Evolutionary conservation across 495 filamentous ascomycete genomes (phyloP).

Genomic region (Stereocaulon alpinum): DNA sequence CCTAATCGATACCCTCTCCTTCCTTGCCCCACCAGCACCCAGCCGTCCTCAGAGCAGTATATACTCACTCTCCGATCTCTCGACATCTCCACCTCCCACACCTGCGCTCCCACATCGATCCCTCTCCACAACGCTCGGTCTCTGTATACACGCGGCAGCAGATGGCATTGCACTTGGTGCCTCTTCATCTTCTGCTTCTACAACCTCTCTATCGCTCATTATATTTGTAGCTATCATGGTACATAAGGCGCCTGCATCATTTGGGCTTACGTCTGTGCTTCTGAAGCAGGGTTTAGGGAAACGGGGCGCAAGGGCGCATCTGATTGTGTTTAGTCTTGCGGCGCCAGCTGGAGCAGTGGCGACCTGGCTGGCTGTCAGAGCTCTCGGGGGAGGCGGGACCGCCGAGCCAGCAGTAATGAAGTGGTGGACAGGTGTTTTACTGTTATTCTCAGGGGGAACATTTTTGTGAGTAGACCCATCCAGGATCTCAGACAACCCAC

Average conservation of each 20-base stretch:
- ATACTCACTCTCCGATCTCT: constrained; percentile 25
- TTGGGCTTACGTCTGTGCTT: constrained; percentile 81
- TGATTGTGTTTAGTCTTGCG: constrained; percentile 83
- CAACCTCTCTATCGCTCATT: constrained; percentile 68
- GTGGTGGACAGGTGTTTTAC: constrained; percentile 87
- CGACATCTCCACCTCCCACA: constrained; percentile 22
- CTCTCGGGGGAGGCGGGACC: constrained; percentile 48
- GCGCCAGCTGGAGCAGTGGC: constrained; percentile 76
- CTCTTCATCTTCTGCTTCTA: constrained; percentile 54
- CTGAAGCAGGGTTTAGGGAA: constrained; percentile 83
- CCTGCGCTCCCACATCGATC: constrained; percentile 30
- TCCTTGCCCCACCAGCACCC: constrained; percentile 46
- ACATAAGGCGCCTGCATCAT: constrained; percentile 93
- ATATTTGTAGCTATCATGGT: constrained; percentile 96
- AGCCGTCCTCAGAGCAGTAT: constrained; percentile 34
- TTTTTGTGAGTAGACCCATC: constrained; percentile 62
- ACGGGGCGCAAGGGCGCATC: constrained; percentile 70
- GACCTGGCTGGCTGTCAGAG: constrained; percentile 68
- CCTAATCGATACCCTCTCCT: constrained; percentile 80
- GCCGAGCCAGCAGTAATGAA: constrained; percentile 36
- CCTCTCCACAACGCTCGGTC: constrained; percentile 72
- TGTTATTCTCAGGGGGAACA: constrained; percentile 88
- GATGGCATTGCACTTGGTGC: constrained; percentile 94
- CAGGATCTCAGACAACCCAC: not conserved
- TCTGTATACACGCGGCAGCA: constrained; percentile 95